Base-by-base conservation (phyloP, 2,329 filamentous ascomycete genomes). In the Apiospora arundinis region DNA sequence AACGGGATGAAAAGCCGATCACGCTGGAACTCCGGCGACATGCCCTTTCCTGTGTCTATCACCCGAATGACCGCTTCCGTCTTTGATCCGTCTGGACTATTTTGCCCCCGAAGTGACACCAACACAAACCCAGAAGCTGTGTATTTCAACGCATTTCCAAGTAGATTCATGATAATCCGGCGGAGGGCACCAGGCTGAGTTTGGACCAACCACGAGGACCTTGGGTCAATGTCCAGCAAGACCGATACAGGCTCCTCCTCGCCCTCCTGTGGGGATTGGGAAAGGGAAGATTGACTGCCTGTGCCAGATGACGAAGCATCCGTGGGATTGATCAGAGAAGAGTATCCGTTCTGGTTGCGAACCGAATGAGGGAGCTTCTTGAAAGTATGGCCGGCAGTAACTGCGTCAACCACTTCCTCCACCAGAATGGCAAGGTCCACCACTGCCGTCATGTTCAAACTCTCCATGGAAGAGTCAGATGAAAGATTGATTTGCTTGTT, bases 91-190 rank as follows among this genome's bases (percentile, higher is more conserved):
- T 77, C 71, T 9, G 37, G 4, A n/a, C 37, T 42, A 12, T 21
- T 21, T 23, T 37, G 37, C 18, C 45, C 67, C 14, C 67, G 67
- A 11, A 83, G 73, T 0, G 78, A 78, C 21, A 89, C 80, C 9
- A 83, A 82, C 2, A 91, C 84, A 69, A 81, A 86, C 4, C 89
- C 89, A 0, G 80, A 76, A 2, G 83, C 81, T 0, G 89, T 91
- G 71, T 91, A 92, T 76, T 91, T 92, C 75, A 91, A 82, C 0
- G 90, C 85, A 74, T 92, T 92, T 11, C 88, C 88, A 56, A 91
- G 87, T 0, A 91, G 75, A 70, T 91, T 91, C 88, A 91, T 90
- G 67, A 91, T 83, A 66, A 91, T 86, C 9, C 88, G 83, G n/a
- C 83, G 80, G 9, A 84, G 75, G 1, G 82, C 82, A 4, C 89